Conservation (phyloP, 1,139 yeast genomes). For the Pneumocystis canis region DNA sequence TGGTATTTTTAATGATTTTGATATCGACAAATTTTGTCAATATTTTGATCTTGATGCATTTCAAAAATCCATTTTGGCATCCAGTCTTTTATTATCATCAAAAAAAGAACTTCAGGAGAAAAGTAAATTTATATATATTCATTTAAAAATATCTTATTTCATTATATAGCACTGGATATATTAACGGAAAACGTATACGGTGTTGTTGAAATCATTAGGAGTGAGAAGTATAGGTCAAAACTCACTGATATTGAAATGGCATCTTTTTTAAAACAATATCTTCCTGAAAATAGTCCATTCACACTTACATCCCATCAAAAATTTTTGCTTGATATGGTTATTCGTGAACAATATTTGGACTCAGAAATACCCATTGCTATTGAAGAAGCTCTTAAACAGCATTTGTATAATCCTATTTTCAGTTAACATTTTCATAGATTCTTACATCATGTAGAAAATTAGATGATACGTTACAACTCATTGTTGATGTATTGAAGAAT, state of each 20-base stretch:
- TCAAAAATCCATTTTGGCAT: conserved; percentile 15
- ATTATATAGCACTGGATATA: background rate
- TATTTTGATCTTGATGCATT: conserved; percentile 16
- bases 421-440: background rate
- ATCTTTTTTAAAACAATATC: background rate
- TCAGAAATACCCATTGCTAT: background rate
- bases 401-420: background rate
- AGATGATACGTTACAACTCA: background rate
- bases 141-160: background rate
- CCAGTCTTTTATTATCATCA: conserved; percentile 7
- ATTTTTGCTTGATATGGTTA: background rate
- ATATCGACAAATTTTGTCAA: conserved; percentile 16
- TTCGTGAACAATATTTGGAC: background rate
- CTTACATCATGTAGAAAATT: background rate
- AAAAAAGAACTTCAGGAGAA: conserved; percentile 10
- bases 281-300: background rate
- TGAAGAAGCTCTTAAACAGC: conserved; percentile 1
- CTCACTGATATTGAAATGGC: conserved; percentile 1
- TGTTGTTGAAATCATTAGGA: background rate
- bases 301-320: background rate
- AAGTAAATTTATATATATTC: conserved; percentile 5
- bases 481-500: background rate
- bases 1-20: conserved; percentile 22
- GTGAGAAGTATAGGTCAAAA: background rate
- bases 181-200: background rate